These are phyloP conservation scores for Carnegiea gigantea DNA, from an alignment of 179 eudicot genomes.

Conservation along the genomic window DNA sequence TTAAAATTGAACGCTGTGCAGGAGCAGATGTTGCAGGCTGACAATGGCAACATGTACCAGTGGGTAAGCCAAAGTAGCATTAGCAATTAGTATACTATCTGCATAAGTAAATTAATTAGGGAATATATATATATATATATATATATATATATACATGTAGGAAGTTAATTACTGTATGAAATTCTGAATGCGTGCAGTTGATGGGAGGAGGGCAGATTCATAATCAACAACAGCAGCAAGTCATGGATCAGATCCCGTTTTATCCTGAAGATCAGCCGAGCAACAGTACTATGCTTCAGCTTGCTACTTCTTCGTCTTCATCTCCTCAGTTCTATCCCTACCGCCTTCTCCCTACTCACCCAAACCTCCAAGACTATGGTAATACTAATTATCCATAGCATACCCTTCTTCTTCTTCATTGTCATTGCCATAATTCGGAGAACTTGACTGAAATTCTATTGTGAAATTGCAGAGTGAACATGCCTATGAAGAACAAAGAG, in stretches of 20 bases:
- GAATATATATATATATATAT: background rate
- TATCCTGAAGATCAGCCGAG: slow-evolving; percentile 31
- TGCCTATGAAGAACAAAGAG: slow-evolving; percentile 9
- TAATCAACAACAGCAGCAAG: slow-evolving; percentile 25
- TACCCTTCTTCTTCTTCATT: background rate
- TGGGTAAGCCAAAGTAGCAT: slow-evolving; percentile 30
- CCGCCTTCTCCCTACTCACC: slow-evolving; percentile 30
- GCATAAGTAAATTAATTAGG: background rate
- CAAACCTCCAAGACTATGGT: slow-evolving; percentile 34
- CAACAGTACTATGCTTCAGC: slow-evolving; percentile 37
- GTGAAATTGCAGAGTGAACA: background rate
- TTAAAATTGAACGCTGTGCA: slow-evolving; percentile 11
- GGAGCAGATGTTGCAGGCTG: slow-evolving; percentile 40
- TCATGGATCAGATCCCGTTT: slow-evolving; percentile 24
- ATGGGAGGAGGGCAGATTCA: slow-evolving; percentile 32
- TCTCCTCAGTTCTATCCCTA: slow-evolving; percentile 29
- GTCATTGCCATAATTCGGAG: background rate
- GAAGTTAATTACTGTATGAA: background rate
- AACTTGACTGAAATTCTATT: background rate
- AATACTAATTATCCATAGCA: background rate
- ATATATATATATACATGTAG: background rate
- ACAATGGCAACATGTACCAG: slow-evolving; percentile 36
- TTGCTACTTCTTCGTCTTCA: slow-evolving; percentile 32
- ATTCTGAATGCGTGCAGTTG: slow-evolving; percentile 16
- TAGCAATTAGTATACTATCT: background rate